Conservation (phyloP, 106 monocot genomes). For the Dactylorhiza incarnata region DNA sequence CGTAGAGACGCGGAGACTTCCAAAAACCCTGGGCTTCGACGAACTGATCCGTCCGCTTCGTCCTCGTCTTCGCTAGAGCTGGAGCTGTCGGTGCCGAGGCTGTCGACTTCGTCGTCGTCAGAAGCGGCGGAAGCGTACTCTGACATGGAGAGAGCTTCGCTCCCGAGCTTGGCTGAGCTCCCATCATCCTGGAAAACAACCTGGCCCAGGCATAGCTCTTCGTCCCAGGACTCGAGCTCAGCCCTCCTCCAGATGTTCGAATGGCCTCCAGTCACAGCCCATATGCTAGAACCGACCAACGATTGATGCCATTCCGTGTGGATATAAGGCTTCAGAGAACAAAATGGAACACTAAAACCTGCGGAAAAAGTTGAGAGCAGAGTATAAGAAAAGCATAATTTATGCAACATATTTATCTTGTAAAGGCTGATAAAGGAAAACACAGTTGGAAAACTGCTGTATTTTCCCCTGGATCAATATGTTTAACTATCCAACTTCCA, state of each 20-base stretch:
- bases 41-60: slow-evolving; percentile 12
- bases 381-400: no score
- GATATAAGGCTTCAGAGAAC: slow-evolving; percentile 61
- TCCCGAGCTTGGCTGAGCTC: slow-evolving; percentile 43
- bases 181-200: slow-evolving; percentile 75
- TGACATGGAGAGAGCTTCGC: slow-evolving; percentile 49
- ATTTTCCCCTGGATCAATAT: no score
- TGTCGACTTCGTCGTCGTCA: slow-evolving; percentile 40
- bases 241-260: slow-evolving; percentile 78
- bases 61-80: slow-evolving; percentile 36
- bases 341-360: slow-evolving; percentile 55
- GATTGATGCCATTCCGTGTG: slow-evolving; percentile 68
- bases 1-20: slow-evolving; percentile 38
- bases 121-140: slow-evolving; percentile 55
- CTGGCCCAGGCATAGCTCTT: slow-evolving; percentile 41
- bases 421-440: no score
- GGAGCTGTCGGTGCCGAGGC: slow-evolving; percentile 17
- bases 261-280: slow-evolving; percentile 34
- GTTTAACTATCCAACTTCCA: no score
- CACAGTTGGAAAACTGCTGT: no score
- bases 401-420: no score
- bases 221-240: slow-evolving; percentile 83
- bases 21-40: slow-evolving; percentile 63
- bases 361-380: slow-evolving; percentile 1
- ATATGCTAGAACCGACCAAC: slow-evolving; percentile 65